Conservation (phyloP, 345 rosid species). For the Excoecaria cochinchinensis region DNA sequence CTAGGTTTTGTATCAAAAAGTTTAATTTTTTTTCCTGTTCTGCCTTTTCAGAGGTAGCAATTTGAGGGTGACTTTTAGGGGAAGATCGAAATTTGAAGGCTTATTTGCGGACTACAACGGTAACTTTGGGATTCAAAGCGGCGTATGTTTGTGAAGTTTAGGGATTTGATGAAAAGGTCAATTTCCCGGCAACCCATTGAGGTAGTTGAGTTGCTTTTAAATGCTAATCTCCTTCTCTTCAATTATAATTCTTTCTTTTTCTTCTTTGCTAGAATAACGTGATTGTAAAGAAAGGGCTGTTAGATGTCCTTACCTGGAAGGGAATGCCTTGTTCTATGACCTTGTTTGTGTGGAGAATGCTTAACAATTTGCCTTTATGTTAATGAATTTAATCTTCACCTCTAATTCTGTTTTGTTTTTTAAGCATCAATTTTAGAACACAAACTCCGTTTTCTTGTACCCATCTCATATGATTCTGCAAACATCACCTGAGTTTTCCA, state of each 20-base stretch:
- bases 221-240: constrained; percentile 33
- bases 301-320: constrained; percentile 20
- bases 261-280: constrained; percentile 34
- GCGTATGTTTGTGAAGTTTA: constrained; percentile 24
- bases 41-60: constrained; percentile 40
- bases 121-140: constrained; percentile 24
- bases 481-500: too few species aligned
- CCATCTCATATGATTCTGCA: too few species aligned
- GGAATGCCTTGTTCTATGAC: constrained; percentile 27
- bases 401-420: not conserved
- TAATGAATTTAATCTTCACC: constrained; percentile 11
- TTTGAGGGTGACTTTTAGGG: not conserved
- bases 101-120: constrained; percentile 22
- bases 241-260: constrained; percentile 27
- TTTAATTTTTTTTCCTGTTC: not conserved
- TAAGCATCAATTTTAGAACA: not conserved
- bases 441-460: not conserved
- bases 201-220: constrained; percentile 31
- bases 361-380: constrained; percentile 11
- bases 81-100: constrained; percentile 16
- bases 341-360: constrained; percentile 12
- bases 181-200: constrained; percentile 22
- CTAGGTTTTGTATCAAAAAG: not conserved
- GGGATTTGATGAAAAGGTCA: constrained; percentile 28
- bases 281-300: constrained; percentile 30